Percentiles rank a stretch among this genome's conserved stretches.
Evolutionary conservation across 2,329 filamentous ascomycete species (phyloP).

Genomic region (Paraphaeosphaeria sporulosa): DNA sequence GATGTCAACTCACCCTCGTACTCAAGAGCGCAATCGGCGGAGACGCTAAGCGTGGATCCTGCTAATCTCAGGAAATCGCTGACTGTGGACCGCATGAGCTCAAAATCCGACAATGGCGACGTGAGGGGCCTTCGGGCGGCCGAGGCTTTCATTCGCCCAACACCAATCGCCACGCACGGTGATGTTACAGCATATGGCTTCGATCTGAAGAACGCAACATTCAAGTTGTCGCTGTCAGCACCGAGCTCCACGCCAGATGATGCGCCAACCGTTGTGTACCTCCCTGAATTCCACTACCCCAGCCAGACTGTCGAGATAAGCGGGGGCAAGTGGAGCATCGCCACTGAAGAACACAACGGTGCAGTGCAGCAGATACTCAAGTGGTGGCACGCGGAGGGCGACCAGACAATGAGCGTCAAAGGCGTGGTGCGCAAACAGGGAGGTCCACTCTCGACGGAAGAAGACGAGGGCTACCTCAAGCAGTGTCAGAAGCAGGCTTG

Average conservation of each 20-base stretch:
- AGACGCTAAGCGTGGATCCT: conserved; percentile 69
- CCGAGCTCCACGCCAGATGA: conserved; percentile 67
- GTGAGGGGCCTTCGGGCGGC: conserved; percentile 79
- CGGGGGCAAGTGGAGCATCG: conserved; percentile 90
- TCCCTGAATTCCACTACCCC: conserved; percentile 94
- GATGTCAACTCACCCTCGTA: conserved; percentile 61
- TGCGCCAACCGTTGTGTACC: conserved; percentile 79
- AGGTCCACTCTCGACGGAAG: conserved; percentile 61
- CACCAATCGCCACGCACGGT: conserved; percentile 78
- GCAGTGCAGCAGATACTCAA: conserved; percentile 76
- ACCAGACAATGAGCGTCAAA: conserved; percentile 79
- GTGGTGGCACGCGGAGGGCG: conserved; percentile 93
- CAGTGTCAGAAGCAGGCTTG: conserved; percentile 57
- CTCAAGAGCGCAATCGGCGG: conserved; percentile 59
- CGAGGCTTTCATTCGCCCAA: conserved; percentile 90
- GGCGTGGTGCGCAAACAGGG: conserved; percentile 71
- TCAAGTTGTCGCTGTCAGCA: conserved; percentile 74
- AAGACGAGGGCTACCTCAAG: conserved; percentile 82
- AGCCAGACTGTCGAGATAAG: conserved; percentile 77
- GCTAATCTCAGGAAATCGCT: conserved; percentile 78
- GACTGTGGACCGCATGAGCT: conserved; percentile 61
- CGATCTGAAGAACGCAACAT: conserved; percentile 79
- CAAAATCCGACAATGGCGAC: conserved; percentile 33
- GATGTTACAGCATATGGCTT: conserved; percentile 77
- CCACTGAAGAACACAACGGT: conserved; percentile 72